Base-by-base conservation (phyloP, 176 grass and related monocot species). In the Elymus sibiricus region DNA sequence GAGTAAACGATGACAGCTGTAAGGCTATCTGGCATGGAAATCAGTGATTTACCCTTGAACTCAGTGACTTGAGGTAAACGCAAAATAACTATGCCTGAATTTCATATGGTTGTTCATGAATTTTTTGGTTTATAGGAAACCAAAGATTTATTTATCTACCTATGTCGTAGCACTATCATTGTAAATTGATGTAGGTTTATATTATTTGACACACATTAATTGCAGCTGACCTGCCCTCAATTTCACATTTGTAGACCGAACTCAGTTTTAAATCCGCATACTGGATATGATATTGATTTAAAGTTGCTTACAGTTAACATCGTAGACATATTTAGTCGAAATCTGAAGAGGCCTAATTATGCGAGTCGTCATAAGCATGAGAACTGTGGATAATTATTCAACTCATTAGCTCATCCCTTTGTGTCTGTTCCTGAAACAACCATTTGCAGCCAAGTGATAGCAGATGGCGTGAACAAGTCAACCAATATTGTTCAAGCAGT, bases 41-140 rank as follows among this genome's bases (percentile, higher is more conserved):
- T 97, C 44, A 92, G 90, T 83, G 94, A 97, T 92, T 90, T 97
- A 97, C 94, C 34, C 77, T 97, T 78, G 94, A 92, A 79, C 75
- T 97, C 87, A 97, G 83, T 77, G 92, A 92, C 90, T 88, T 97
- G 70, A 97, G 94, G 94, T 97, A 86, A 56, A 7, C 24, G 43
- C 55, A 32, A 68, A 51, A 51, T 78, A 17, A 5, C 22, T 86
- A 85, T 76, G 26, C 35, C 1, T 67, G 0, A 61, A 5, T 51
- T 70, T 26, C 39, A 85, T 29, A 79, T 76, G 44, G 32, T 39
- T 39, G 58, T 28, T 87, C 44, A 76, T 82, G 15, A n/a, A 53
- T 42, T 78, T 83, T 11, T 6, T 29, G 39, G 40, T 13, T 51
- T 78, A 27, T 58, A 55, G 49, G 34, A 15, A 26, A 2, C 26